Base-by-base conservation (phyloP, 108 stramenopile species). In the Nitzschia sp. region DNA sequence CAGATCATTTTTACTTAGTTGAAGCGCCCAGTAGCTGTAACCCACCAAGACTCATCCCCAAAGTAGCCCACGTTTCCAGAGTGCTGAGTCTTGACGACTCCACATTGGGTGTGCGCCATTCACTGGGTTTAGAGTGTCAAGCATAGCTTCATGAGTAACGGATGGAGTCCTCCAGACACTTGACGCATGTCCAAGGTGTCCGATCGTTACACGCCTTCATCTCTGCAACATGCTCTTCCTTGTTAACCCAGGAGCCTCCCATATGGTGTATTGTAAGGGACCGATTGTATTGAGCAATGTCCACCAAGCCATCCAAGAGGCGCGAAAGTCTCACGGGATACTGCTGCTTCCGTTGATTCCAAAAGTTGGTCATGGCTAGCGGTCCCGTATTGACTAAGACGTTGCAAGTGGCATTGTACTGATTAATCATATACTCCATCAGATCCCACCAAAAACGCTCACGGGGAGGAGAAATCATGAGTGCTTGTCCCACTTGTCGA, bases 71-170 rank as follows among this genome's bases (percentile, higher is more conserved):
- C 29, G 29, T 34, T 34, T 34, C 29, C 29, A 34, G 5, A 1
- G 5, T 5, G 5, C 29, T 5, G 29, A 3, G 5, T 5, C 29
- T 34, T 3, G 5, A 5, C 29, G 29, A 3, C 29, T 5, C 29
- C 29, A 34, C 1, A 1, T 34, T 34, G 29, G 29, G 5, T 34
- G 5, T 34, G 29, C 29, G 29, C 29, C 29, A 92, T 82, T 14
- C 96, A 98, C 71, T 96, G 96, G 71, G 95, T 95, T 68, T 98
- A 83, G 73, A 79, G 97, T 51, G 95, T 88, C 82, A 96, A 96
- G 72, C 93, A 96, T 67, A 96, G 95, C 2, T 85, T 86, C 40
- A 98, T 98, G 57, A 96, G 17, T 48, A 48, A 17, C 17, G 46
- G 17, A 17, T 17, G 2, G 46, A 48, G 17, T 17, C 17, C 17